phyloP scores from a whole-genome alignment of 108 stramenopile genomes.

The Discostella stelligeroides region DNA sequence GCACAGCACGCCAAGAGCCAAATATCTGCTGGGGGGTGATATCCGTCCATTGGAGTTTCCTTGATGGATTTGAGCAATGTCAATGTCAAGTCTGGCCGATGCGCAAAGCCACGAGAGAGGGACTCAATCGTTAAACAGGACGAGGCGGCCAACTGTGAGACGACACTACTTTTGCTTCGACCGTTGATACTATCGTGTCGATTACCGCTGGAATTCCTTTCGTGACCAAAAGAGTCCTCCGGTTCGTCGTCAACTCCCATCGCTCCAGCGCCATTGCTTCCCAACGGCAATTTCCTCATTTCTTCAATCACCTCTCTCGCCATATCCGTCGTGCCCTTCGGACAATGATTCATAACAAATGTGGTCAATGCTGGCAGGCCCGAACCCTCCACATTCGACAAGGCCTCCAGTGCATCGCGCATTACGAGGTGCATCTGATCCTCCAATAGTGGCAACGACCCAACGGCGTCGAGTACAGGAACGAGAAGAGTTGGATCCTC shows the following conservation, averaged over 20 bases:
- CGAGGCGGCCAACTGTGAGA: background rate
- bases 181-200: background rate
- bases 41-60: conserved; percentile 21
- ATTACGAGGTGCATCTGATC: conserved; percentile 18
- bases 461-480: conserved; percentile 54
- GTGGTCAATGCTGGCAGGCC: conserved; percentile 45
- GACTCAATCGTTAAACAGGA: conserved; percentile 38
- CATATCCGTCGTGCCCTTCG: conserved; percentile 21
- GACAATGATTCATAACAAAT: conserved; percentile 52
- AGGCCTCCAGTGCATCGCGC: conserved; percentile 43
- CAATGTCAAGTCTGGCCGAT: conserved; percentile 38
- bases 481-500: conserved; percentile 52
- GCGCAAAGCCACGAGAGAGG: conserved; percentile 40
- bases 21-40: conserved; percentile 46
- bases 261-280: conserved; percentile 11
- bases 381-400: conserved; percentile 43
- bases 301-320: conserved; percentile 40
- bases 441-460: conserved; percentile 40
- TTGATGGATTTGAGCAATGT: conserved; percentile 43
- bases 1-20: conserved; percentile 56
- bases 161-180: conserved; percentile 11
- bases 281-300: conserved; percentile 44
- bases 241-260: background rate
- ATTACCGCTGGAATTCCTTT: background rate
- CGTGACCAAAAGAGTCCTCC: no score